These are phyloP conservation scores for Gloeostereum incarnatum DNA, from an alignment of 768 basidiomycete genomes.

Conservation along the genomic window DNA sequence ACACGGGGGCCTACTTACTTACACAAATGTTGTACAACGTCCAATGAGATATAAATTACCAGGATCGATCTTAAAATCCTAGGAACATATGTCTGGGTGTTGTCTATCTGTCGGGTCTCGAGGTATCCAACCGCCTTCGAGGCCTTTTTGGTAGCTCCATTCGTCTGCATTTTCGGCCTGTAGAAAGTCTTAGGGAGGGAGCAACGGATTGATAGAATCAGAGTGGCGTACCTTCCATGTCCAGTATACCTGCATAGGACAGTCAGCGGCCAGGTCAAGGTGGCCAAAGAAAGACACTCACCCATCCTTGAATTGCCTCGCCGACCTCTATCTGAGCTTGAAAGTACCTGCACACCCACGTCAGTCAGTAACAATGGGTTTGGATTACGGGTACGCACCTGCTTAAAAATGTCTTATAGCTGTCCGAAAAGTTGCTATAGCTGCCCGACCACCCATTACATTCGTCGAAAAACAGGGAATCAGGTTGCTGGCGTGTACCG, in stretches of 20 bases:
- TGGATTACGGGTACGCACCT: slow-evolving; percentile 28
- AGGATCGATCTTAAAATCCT: too few relatives aligned
- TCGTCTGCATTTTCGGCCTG: slow-evolving; percentile 63
- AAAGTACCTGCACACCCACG: slow-evolving; percentile 49
- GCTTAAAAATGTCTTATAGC: slow-evolving; percentile 55
- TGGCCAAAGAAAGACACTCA: slow-evolving; percentile 5
- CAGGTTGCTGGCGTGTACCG: slow-evolving; percentile 34
- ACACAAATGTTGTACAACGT: too few relatives aligned
- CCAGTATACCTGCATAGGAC: slow-evolving; percentile 43
- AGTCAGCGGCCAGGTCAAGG: slow-evolving; percentile 41
- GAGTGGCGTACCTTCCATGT: slow-evolving; percentile 57
- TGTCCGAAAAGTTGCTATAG: slow-evolving; percentile 43
- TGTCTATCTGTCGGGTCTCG: slow-evolving; percentile 54
- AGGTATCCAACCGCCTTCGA: slow-evolving; percentile 74
- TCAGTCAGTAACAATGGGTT: neutral
- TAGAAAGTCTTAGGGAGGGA: neutral
- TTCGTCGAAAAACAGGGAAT: slow-evolving; percentile 41
- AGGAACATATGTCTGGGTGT: slow-evolving; percentile 56
- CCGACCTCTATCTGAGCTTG: slow-evolving; percentile 73
- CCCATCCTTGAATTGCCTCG: slow-evolving; percentile 63
- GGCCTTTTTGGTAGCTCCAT: slow-evolving; percentile 68
- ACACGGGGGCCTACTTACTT: too few relatives aligned
- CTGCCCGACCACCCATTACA: slow-evolving; percentile 59
- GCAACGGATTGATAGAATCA: slow-evolving; percentile 3
- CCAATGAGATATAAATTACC: too few relatives aligned